These are phyloP conservation scores for Puccinia horiana DNA, from an alignment of 1,284 basidiomycete species.

Conservation along the genomic window DNA sequence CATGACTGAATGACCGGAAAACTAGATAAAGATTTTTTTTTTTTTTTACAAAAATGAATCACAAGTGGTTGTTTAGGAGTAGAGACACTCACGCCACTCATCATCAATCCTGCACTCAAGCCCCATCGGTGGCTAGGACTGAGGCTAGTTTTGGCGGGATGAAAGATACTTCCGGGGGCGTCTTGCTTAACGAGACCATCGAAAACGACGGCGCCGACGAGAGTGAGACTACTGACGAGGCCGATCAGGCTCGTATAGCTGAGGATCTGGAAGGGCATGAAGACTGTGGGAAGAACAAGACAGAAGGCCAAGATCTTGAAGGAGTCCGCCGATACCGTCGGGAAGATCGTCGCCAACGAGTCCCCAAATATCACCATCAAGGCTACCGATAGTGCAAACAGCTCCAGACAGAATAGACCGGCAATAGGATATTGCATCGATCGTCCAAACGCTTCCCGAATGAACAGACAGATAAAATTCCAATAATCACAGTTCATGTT, in stretches of 20 bases:
- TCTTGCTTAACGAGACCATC: slow-evolving; percentile 41
- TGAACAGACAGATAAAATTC: background rate
- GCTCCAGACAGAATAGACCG: slow-evolving; percentile 37
- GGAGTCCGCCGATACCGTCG: slow-evolving; percentile 2
- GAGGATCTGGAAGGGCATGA: slow-evolving; percentile 39
- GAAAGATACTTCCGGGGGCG: slow-evolving; percentile 41
- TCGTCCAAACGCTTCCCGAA: slow-evolving; percentile 25
- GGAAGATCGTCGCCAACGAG: slow-evolving; percentile 37
- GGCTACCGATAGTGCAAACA: slow-evolving; percentile 41
- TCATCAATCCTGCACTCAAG: slow-evolving; percentile 42
- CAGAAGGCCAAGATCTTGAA: slow-evolving; percentile 41
- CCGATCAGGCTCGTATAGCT: slow-evolving; percentile 44
- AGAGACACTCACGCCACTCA: slow-evolving; percentile 36
- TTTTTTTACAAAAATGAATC: no score
- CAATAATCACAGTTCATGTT: background rate
- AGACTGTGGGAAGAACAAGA: slow-evolving; percentile 35
- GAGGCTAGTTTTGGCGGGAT: slow-evolving; percentile 40
- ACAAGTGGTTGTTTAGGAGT: no score
- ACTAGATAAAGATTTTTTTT: background rate
- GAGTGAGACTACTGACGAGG: slow-evolving; percentile 31
- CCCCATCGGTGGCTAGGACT: slow-evolving; percentile 39
- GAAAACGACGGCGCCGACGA: slow-evolving; percentile 28
- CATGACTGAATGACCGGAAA: slow-evolving; percentile 46
- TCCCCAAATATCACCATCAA: slow-evolving; percentile 45
- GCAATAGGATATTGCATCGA: slow-evolving; percentile 48